A percentile compares a stretch with the other conserved stretches of the same genome.
These are phyloP conservation scores for Eucalyptus camaldulensis DNA, from an alignment of 345 rosid species.

Conservation along the genomic window DNA sequence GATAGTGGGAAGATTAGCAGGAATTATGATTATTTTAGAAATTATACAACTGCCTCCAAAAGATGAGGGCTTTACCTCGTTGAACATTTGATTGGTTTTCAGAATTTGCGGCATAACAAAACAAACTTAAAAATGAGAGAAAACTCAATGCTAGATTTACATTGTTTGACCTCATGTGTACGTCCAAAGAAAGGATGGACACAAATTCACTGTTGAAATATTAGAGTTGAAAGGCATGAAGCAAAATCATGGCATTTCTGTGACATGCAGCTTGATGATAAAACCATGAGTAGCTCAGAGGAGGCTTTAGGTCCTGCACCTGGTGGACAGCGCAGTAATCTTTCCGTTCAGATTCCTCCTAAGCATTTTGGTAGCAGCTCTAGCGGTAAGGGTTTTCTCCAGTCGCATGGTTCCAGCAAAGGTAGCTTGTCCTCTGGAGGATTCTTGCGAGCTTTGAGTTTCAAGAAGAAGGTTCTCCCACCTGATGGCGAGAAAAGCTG, in stretches of 20 bases:
- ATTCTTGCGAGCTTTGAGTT: conserved; percentile 56
- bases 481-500: conserved; percentile 57
- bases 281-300: background rate
- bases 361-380: conserved; percentile 31
- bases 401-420: conserved; percentile 43
- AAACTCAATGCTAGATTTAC: background rate
- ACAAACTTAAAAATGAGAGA: background rate
- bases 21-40: background rate
- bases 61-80: background rate
- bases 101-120: background rate
- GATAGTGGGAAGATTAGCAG: background rate
- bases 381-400: conserved; percentile 24
- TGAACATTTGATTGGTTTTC: background rate
- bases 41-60: background rate
- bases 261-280: background rate
- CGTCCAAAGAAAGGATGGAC: background rate
- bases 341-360: conserved; percentile 75
- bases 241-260: background rate
- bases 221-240: background rate
- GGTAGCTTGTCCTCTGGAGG: conserved; percentile 53
- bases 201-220: background rate
- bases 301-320: conserved; percentile 28
- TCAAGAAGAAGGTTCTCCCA: conserved; percentile 40
- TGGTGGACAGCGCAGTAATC: conserved; percentile 40
- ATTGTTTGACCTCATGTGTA: background rate